phyloP scores from a whole-genome alignment of 2,329 filamentous ascomycete genomes.

The Colletotrichum filicis region DNA sequence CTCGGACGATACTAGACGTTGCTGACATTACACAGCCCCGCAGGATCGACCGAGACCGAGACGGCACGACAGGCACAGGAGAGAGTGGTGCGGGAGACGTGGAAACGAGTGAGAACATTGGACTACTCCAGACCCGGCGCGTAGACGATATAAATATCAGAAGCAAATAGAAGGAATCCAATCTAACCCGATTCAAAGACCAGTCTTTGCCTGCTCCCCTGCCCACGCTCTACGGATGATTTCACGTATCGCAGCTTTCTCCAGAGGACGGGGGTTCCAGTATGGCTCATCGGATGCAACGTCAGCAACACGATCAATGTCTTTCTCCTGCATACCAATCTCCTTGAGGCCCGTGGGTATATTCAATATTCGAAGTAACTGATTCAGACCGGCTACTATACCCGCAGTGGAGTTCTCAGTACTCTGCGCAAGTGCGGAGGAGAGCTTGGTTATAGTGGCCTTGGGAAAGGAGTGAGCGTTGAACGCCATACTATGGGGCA shows the following conservation, averaged over 20 bases:
- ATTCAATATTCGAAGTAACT: slow-evolving; percentile 44
- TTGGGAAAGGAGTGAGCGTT: slow-evolving; percentile 16
- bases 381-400: slow-evolving; percentile 30
- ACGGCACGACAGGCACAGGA: slow-evolving; percentile 76
- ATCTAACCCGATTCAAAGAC: slow-evolving; percentile 50
- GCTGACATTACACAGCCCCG: slow-evolving; percentile 60
- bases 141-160: slow-evolving; percentile 38
- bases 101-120: slow-evolving; percentile 73
- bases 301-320: slow-evolving; percentile 66
- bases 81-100: slow-evolving; percentile 76
- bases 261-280: slow-evolving; percentile 65
- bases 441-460: slow-evolving; percentile 2
- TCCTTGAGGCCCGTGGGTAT: slow-evolving; percentile 63
- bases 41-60: slow-evolving; percentile 69
- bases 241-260: slow-evolving; percentile 62
- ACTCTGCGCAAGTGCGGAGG: slow-evolving; percentile 22
- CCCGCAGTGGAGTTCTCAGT: slow-evolving; percentile 13
- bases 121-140: slow-evolving; percentile 75
- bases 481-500: slow-evolving; percentile 32
- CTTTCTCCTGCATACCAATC: slow-evolving; percentile 67
- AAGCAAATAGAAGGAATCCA: background rate
- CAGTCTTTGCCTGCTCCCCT: slow-evolving; percentile 63
- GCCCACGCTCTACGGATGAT: slow-evolving; percentile 67
- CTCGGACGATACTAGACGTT: background rate
- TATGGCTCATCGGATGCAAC: slow-evolving; percentile 67